Base-by-base conservation (phyloP, 129 eudicot species). In the Centella asiatica region DNA sequence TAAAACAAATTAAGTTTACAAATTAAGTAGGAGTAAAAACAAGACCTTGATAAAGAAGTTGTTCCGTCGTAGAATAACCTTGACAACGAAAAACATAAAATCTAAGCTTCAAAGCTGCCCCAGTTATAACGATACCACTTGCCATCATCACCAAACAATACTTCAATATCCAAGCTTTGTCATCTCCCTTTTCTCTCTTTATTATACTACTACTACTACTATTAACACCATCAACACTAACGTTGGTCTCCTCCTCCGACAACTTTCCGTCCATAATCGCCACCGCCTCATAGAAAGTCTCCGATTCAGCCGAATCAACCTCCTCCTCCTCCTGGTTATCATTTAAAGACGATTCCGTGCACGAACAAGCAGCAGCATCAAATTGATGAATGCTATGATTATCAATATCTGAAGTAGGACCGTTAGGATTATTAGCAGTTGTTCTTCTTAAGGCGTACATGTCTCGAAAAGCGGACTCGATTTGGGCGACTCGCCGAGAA, bases 381-480 rank as follows among this genome's bases (percentile, higher is more conserved):
- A n/a, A n/a, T n/a, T n/a, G n/a, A 24, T 63, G 12, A 5, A 66
- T 72, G 1, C 24, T 6, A 4, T 45, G 1, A 28, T 26, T 20
- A 53, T 29, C 13, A 14, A 52, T 4, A 14, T 15, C 7, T 1
- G 55, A 49, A 49, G 7, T 15, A 22, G 55, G 25, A 8, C 55
- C 48, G n/a, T n/a, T 17, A 6, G 27, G 32, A 1, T 1, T 64
- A 32, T 58, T 19, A 22, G 20, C 40, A 26, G 25, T n/a, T 29
- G 52, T 6, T 32, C 14, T 68, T 27, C 70, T 26, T 17, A 0
- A 31, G 0, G 17, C n/a, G 32, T 62, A 32, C 65, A 66, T 33
- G 17, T 59, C 40, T 26, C 18, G 60, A 47, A 70, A 76, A 14
- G 25, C 4, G 54, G 69, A 47, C 33, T 76, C 76, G 45, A 77